Percentiles rank a stretch among this genome's conserved stretches.
Conservation (phyloP, 1,139 yeast species). For the Candida anutae region DNA sequence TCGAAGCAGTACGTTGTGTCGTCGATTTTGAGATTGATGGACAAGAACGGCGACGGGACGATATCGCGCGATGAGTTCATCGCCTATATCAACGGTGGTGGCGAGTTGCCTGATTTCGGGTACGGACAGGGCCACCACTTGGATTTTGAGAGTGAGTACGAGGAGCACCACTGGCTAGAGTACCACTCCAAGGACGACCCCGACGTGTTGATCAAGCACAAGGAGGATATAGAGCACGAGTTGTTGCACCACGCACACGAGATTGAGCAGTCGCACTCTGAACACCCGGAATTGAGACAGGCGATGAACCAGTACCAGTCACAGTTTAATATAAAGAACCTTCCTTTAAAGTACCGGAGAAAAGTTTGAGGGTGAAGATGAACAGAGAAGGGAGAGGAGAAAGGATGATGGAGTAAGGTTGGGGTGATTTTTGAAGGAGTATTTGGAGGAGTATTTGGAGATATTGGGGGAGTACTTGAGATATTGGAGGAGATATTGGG, state of each 20-base stretch:
- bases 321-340: slow-evolving; percentile 29
- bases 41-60: slow-evolving; percentile 57
- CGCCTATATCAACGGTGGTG: slow-evolving; percentile 52
- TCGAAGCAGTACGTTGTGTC: slow-evolving; percentile 49
- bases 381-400: slow-evolving; percentile 1
- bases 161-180: slow-evolving; percentile 89
- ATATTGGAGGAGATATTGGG: too few species aligned
- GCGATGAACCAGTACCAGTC: slow-evolving; percentile 22
- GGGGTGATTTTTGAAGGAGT: too few species aligned
- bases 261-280: slow-evolving; percentile 59
- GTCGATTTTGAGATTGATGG: slow-evolving; percentile 53
- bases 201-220: slow-evolving; percentile 69
- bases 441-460: too few species aligned
- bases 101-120: slow-evolving; percentile 84
- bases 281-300: slow-evolving; percentile 28
- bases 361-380: slow-evolving; percentile 2
- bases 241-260: slow-evolving; percentile 81
- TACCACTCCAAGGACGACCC: slow-evolving; percentile 80
- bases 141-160: slow-evolving; percentile 89
- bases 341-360: slow-evolving; percentile 25
- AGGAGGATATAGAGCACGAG: slow-evolving; percentile 88
- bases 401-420: not conserved
- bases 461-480: too few species aligned
- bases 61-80: slow-evolving; percentile 68
- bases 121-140: slow-evolving; percentile 97